Base-by-base conservation (phyloP, 169 alveolate genomes). In the Cryptosporidium tyzzeri region DNA sequence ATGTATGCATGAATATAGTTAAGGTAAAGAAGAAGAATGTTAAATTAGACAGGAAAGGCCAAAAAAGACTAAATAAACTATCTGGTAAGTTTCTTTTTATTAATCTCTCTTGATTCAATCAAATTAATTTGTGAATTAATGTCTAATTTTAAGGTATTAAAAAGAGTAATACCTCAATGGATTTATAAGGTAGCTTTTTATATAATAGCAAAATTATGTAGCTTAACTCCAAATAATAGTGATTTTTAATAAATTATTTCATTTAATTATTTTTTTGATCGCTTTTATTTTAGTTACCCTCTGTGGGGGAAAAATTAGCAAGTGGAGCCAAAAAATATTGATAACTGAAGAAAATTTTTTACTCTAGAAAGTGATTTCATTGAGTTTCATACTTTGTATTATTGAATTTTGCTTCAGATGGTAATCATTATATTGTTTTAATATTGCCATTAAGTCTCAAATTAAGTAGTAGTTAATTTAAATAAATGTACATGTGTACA, bases 1-100 rank as follows among this genome's bases (percentile, higher is more conserved):
- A 65, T 65, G 75, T 65, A 18, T 26, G 26, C 14, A 80, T 80
- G 75, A 67, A 41, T 31, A 50, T 80, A 0, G 45, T n/a, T 21
- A 80, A 80, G 68, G 89, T 80, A 23, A 59, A 65, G 33, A 80
- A 59, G 59, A 53, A 75, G 21, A 59, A 59, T n/a, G 9, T 45
- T 29, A 80, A 80, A 80, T 35, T 80, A 18, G 89, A 80, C 35
- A 80, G 45, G 65, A 80, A 65, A 59, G 67, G 69, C 29, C 31
- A 48, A 35, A 80, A 53, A 41, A 59, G 89, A 50, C 45, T 80
- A 50, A 65, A 37, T 62, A 80, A 62, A n/a, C 44, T 80, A 67
- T 23, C 62, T 2, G 50, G 89, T 80, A 80, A 62, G 89, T 65
- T 62, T 6, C 3, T 62, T 61, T 23, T 21, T 12, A n/a, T n/a